Percentiles rank a stretch among this genome's conserved stretches.
Evolutionary conservation across 345 rosid genomes (phyloP).

Genomic region (Cardamine resedifolia): DNA sequence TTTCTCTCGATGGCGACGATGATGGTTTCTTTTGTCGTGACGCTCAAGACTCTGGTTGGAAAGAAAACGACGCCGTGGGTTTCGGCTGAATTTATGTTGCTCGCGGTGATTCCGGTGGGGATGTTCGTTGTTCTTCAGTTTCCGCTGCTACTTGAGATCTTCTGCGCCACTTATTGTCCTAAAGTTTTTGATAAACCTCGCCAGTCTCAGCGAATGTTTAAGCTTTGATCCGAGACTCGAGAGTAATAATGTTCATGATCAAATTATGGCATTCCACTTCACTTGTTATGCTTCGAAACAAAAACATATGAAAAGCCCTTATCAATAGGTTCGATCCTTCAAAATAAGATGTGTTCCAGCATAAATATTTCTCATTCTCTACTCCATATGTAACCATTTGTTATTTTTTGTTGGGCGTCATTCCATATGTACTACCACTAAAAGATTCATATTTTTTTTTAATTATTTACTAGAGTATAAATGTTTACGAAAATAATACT

Average conservation of each 20-base stretch:
- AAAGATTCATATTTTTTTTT: background rate
- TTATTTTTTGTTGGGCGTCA: too few species aligned
- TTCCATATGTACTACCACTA: background rate
- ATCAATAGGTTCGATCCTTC: background rate
- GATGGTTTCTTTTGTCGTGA: slow-evolving; percentile 53
- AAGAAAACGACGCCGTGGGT: slow-evolving; percentile 26
- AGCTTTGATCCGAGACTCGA: background rate
- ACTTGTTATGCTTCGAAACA: background rate
- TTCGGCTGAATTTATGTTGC: slow-evolving; percentile 46
- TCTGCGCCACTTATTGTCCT: slow-evolving; percentile 57
- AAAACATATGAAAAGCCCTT: background rate
- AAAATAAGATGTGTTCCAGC: background rate
- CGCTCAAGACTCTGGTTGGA: slow-evolving; percentile 41
- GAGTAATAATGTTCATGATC: background rate
- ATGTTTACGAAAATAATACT: background rate
- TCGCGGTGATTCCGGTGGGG: slow-evolving; percentile 57
- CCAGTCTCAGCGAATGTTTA: slow-evolving; percentile 11
- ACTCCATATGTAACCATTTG: too few species aligned
- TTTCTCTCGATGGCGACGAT: slow-evolving; percentile 69
- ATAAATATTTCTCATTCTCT: too few species aligned
- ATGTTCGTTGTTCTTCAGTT: slow-evolving; percentile 64
- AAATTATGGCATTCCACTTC: background rate
- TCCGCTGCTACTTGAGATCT: slow-evolving; percentile 67
- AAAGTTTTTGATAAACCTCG: slow-evolving; percentile 59
- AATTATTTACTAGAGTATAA: background rate